phyloP scores from a whole-genome alignment of 345 rosid species.

The Turnera subulata region DNA sequence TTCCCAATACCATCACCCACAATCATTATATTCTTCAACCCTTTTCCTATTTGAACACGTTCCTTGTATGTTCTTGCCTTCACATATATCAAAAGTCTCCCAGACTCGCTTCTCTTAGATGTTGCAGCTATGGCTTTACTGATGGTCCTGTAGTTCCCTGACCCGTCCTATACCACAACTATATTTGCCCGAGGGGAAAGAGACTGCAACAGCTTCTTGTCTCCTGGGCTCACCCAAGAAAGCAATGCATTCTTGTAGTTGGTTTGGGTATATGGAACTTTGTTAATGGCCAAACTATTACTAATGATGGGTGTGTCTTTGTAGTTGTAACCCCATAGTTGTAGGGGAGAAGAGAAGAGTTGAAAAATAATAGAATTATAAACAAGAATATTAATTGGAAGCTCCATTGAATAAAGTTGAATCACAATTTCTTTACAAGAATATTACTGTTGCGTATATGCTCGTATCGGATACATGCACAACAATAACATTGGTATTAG shows the following conservation, averaged over 20 bases:
- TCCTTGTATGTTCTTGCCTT: constrained; percentile 27
- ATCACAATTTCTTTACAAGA: no score
- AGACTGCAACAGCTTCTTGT: constrained; percentile 34
- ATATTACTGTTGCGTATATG: no score
- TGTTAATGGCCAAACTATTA: constrained; percentile 35
- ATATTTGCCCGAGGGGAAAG: constrained; percentile 25
- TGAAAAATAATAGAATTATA: constrained; percentile 19
- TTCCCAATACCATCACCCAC: constrained; percentile 34
- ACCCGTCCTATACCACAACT: constrained; percentile 43
- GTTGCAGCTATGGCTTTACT: constrained; percentile 34
- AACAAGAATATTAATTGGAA: constrained; percentile 13
- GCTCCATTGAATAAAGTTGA: constrained; percentile 42
- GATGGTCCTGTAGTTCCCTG: constrained; percentile 32
- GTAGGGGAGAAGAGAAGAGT: constrained; percentile 25
- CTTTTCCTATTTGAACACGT: constrained; percentile 26
- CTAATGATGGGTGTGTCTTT: constrained; percentile 29
- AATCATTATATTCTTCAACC: constrained; percentile 32
- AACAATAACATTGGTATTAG: no score
- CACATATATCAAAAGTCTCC: constrained; percentile 30
- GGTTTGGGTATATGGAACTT: constrained; percentile 4
- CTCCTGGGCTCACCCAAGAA: constrained; percentile 30
- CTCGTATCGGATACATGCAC: no score
- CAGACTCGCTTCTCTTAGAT: constrained; percentile 22
- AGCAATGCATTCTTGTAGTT: constrained; percentile 22
- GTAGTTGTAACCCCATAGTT: constrained; percentile 3